Evolutionary conservation across 352 stramenopile genomes (phyloP).

Genomic region (Poterioochromonas sp.): DNA sequence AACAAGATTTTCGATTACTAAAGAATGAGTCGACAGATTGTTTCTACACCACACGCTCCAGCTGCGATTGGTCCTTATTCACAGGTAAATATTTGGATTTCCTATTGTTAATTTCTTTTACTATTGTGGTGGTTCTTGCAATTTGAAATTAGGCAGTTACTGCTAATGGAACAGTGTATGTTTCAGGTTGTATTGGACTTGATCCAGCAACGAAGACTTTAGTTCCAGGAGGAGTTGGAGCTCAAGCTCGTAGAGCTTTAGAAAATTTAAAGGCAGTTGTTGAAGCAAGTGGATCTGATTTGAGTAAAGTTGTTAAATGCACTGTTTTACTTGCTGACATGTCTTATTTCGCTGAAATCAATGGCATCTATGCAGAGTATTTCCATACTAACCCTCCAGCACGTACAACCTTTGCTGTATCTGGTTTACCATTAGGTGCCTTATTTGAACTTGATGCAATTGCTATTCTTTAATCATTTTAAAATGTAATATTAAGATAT

Average conservation of each 20-base stretch:
- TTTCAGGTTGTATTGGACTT: conserved; percentile 24
- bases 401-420: not conserved
- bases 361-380: conserved; percentile 22
- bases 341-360: conserved; percentile 8
- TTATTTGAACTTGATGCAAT: conserved; percentile 28
- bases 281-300: not conserved
- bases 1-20: no score
- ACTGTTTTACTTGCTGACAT: conserved; percentile 26
- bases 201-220: not conserved
- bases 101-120: not conserved
- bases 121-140: not conserved
- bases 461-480: conserved; percentile 2
- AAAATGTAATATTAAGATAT: no score
- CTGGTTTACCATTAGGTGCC: not conserved
- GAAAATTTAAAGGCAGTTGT: conserved; percentile 18
- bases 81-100: not conserved
- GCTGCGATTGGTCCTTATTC: conserved; percentile 18
- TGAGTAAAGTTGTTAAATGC: conserved; percentile 25
- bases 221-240: not conserved
- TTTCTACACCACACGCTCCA: not conserved
- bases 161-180: not conserved
- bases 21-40: no score
- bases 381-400: conserved; percentile 21
- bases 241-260: not conserved
- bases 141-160: conserved; percentile 9